Evolutionary conservation across 75 land plant genomes (phyloP), one percentile per base, ranked within the genome.

Genomic region (Pinus taeda): DNA sequence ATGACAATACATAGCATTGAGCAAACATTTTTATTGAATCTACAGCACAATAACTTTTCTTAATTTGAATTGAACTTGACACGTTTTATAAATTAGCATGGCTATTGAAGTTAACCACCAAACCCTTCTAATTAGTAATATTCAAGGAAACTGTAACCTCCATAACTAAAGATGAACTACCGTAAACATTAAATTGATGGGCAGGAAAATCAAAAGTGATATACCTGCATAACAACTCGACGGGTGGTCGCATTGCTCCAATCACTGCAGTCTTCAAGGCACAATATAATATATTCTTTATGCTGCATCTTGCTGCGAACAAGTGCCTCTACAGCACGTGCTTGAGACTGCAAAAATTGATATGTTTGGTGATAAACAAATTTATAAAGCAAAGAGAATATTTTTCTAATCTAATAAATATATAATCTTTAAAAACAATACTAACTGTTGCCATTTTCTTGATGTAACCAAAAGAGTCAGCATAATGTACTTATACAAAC

Each of bases 211-310:
- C 37, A 45, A 78, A 29, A 22, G 15, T 45, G 15, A 73, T 81
- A 77, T 82, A 88, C 99, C 87, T 96, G 99, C 97, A 96, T 96
- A 57, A 96, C 99, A 24, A 96, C 80, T 73, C 93, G 83, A 15
- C 99, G 79, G 11, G 99, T 96, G 7, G 92, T 94, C 4, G 99
- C 99, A 87, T 96, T 96, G 77, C 91, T 96, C 99, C 99, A 96
- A 69, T 96, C 99, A 83, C 93, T 92, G 73, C 95, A 94, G 76
- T 96, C 99, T 82, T 96, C 99, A 76, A 96, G 91, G 84, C 99
- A 96, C n/a, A 96, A 83, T 57, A 96, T 96, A 39, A 96, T 94
- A 62, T 86, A 92, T 78, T 96, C 99, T 75, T 87, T 94, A 57
- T 94, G 97, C 83, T 92, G 97, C 97, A 96, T 92, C 80, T 94